phyloP scores from a whole-genome alignment of 345 rosid species.

The Populus deltoides region DNA sequence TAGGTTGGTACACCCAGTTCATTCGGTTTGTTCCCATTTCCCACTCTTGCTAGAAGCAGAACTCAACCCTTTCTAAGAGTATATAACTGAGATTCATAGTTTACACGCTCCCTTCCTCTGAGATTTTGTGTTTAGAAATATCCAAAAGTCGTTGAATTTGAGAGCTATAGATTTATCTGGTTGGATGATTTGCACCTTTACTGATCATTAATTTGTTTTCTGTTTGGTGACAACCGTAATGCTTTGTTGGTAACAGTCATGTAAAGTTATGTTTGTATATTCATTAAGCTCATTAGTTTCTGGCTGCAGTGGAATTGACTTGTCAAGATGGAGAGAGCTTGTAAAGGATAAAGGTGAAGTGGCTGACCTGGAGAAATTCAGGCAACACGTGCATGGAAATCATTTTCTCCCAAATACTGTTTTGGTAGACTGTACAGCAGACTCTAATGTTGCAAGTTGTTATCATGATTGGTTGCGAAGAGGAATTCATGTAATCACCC shows the following conservation, averaged over 20 bases:
- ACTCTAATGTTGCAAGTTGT: conserved; percentile 64
- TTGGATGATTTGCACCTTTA: not conserved
- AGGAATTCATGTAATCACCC: conserved; percentile 96
- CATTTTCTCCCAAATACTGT: conserved; percentile 94
- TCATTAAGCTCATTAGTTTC: conserved; percentile 7
- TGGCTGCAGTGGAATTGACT: conserved; percentile 67
- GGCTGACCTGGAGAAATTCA: conserved; percentile 73
- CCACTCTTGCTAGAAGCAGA: not conserved
- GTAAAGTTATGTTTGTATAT: not conserved
- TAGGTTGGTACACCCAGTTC: not conserved
- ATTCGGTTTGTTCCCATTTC: not conserved
- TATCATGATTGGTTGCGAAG: conserved; percentile 84
- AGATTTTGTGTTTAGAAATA: not conserved
- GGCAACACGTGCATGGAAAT: conserved; percentile 78
- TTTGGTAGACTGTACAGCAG: conserved; percentile 98
- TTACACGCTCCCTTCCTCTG: not conserved
- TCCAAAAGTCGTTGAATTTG: not conserved
- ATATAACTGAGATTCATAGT: not conserved
- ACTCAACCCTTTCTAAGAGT: not conserved
- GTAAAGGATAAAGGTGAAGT: conserved; percentile 60
- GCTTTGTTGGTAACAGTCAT: not conserved
- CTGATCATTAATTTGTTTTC: not conserved
- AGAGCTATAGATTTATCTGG: not conserved
- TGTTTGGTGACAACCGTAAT: not conserved
- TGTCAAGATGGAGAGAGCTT: conserved; percentile 83